Percentiles rank a stretch among this genome's conserved stretches.
Conservation (phyloP, 345 rosid species). For the Syzygium grande region DNA sequence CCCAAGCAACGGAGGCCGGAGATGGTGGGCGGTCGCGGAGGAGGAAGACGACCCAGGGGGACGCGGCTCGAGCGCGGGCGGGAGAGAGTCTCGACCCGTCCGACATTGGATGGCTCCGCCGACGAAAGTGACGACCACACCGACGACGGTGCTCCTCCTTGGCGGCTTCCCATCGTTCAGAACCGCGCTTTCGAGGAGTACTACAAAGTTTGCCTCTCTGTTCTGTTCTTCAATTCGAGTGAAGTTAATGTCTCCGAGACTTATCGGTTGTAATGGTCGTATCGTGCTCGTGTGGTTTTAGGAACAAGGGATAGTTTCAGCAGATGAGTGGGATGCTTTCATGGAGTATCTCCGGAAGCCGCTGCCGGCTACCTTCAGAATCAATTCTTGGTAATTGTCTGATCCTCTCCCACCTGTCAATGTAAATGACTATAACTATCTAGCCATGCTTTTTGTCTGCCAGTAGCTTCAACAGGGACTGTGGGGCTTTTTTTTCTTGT, state of each 20-base stretch:
- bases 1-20: background rate
- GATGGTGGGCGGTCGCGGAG: conserved; percentile 39
- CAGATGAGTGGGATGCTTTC: conserved; percentile 81
- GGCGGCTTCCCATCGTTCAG: conserved; percentile 57
- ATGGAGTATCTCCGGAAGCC: conserved; percentile 70
- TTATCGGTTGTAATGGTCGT: background rate
- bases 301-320: conserved; percentile 75
- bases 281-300: conserved; percentile 2
- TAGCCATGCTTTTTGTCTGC: background rate
- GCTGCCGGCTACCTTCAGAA: conserved; percentile 93
- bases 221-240: background rate
- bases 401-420: background rate
- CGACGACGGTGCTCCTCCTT: conserved; percentile 1
- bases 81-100: conserved; percentile 52
- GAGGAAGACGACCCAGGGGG: conserved; percentile 52
- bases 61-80: conserved; percentile 54
- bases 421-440: background rate
- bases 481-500: background rate
- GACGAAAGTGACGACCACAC: background rate
- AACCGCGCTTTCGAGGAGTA: conserved; percentile 76
- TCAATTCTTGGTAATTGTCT: conserved; percentile 58
- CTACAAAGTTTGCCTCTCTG: conserved; percentile 45
- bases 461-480: background rate
- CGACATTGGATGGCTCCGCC: conserved; percentile 32
- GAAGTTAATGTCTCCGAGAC: background rate